phyloP scores from a whole-genome alignment of 768 basidiomycete species.

The Termitomyces sp. region DNA sequence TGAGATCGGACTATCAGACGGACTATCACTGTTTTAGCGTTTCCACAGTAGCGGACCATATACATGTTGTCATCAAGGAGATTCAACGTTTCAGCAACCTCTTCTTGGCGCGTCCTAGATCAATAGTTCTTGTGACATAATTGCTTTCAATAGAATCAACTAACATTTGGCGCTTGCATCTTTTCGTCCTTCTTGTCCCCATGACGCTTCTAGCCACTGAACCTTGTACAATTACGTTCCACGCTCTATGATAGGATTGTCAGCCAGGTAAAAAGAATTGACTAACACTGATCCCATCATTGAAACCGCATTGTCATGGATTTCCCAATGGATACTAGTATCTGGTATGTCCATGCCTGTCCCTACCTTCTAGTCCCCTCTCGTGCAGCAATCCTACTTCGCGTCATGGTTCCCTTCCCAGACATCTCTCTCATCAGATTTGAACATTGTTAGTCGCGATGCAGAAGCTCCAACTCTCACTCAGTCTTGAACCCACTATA shows the following conservation, averaged over 20 bases:
- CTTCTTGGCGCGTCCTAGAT: background rate
- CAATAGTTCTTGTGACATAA: background rate
- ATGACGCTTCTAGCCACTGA: no score
- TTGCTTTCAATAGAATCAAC: no score
- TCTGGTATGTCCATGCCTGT: background rate
- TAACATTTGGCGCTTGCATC: background rate
- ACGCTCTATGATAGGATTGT: background rate
- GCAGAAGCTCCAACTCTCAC: no score
- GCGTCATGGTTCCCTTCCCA: background rate
- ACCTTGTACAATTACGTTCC: background rate
- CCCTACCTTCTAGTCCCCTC: background rate
- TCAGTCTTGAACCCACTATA: no score
- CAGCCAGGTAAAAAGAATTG: background rate
- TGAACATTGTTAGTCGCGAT: background rate
- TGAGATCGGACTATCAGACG: background rate
- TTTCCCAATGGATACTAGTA: background rate
- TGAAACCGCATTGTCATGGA: background rate
- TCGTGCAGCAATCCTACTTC: background rate
- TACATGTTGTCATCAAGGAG: background rate
- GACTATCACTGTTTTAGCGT: background rate
- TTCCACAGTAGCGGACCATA: background rate
- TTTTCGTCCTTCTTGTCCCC: background rate
- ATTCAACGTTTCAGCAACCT: background rate
- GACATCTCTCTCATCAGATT: background rate
- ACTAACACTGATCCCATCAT: background rate